Conservation (phyloP, 306 rosid species). For the Alnus glutinosa region DNA sequence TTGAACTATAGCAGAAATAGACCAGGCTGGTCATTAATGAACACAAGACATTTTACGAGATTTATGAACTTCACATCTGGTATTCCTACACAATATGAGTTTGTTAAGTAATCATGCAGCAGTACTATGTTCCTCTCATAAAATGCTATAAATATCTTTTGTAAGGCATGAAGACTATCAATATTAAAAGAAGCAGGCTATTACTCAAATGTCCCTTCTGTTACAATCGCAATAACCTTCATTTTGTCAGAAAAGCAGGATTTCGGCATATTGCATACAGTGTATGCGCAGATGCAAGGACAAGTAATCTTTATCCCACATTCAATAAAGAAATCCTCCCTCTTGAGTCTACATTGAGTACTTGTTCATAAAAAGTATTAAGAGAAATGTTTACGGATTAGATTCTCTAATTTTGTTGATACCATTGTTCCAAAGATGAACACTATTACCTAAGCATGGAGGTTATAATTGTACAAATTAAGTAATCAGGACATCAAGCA, state of each 20-base stretch:
- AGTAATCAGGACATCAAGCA: too few species aligned
- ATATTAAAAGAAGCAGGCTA: not conserved
- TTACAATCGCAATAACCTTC: not conserved
- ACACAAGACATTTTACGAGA: not conserved
- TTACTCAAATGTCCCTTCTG: not conserved
- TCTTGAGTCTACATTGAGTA: not conserved
- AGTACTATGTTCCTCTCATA: not conserved
- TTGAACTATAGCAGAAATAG: not conserved
- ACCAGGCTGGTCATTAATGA: not conserved
- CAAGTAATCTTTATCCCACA: not conserved
- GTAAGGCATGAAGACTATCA: not conserved
- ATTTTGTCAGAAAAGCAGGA: not conserved
- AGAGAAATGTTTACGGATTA: not conserved
- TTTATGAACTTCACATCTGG: not conserved
- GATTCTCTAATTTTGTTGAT: not conserved
- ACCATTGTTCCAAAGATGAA: not conserved
- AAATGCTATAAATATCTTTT: not conserved
- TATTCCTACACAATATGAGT: not conserved
- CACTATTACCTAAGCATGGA: not conserved
- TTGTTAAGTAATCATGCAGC: not conserved
- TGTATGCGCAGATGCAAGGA: not conserved
- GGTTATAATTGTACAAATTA: not conserved
- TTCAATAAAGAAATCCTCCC: not conserved
- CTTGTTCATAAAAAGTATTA: not conserved
- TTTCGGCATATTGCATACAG: not conserved